Base-by-base conservation (phyloP, 1,284 basidiomycete species). In the Microbotryum violaceum region DNA sequence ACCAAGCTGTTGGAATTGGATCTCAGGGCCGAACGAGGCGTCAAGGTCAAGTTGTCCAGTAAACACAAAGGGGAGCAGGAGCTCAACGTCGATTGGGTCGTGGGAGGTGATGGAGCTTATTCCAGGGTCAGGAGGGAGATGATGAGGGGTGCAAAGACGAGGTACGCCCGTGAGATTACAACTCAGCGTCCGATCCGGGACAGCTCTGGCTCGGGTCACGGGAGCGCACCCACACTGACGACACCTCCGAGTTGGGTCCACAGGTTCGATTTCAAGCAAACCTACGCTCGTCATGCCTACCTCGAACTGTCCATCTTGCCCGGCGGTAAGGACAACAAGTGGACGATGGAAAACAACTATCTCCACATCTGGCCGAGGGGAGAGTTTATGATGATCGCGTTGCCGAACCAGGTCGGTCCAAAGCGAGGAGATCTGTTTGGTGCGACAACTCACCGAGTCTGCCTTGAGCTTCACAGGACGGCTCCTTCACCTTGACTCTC, bases 351-450 rank as follows among this genome's bases (percentile, higher is more conserved):
- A 80, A 88, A 89, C 68, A 87, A 90, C 77, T 90, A 97, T 77
- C 84, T 98, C 68, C 96, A 98, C 79, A 97, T 98, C 74, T 98
- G 94, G 94, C 96, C 94, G 62, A 85, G 92, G 73, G 89, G 93
- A 76, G 88, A 90, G 56, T 97, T 97, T 80, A 98, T 98, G 94
- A 83, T 98, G 71, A 97, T 98, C 73, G 96, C 91, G 21, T 84
- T 98, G 56, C 91, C 94, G 67, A 98, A 97, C 80, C 86, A 89
- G 81, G 91, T 92, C 77, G n/a, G 65, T 42, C 14, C 16, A 1
- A 42, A 42, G 37, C 37, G 16, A 18, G 37, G 14, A 42, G 6
- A 9, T 42, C 37, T 42, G 5, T 12, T 18, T 18, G 16, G 37
- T 18, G 37, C 9, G 37, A 18, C 14, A 6, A 33, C 33, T 46